These are phyloP conservation scores for Penstemon barbatus DNA, from an alignment of 257 asterid species.

Conservation along the genomic window DNA sequence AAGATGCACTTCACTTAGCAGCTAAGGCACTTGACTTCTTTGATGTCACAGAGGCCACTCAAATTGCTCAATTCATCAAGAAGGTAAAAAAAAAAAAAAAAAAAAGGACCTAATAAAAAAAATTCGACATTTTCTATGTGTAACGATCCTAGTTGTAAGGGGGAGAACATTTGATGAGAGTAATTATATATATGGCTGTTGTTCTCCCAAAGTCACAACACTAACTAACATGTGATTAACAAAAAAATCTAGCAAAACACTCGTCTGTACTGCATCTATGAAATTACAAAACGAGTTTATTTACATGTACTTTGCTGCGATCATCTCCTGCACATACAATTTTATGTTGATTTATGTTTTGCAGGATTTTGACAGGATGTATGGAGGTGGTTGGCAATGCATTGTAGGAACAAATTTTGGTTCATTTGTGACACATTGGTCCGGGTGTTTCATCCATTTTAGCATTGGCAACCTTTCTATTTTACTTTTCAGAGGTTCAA, in stretches of 20 bases:
- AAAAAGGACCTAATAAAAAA: neutral
- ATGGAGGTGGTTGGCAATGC: conserved; percentile 90
- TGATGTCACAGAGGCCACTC: conserved; percentile 82
- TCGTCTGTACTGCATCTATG: too few species aligned
- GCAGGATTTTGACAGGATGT: conserved; percentile 67
- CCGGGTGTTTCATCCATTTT: conserved; percentile 78
- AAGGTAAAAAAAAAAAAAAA: conserved; percentile 37
- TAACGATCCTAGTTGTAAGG: too few species aligned
- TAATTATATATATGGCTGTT: too few species aligned
- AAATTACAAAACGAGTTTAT: too few species aligned
- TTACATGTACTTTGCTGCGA: too few species aligned
- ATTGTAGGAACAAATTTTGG: conserved; percentile 91
- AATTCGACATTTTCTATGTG: too few species aligned
- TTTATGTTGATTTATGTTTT: neutral
- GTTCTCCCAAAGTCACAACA: too few species aligned
- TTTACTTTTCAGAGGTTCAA: conserved; percentile 72
- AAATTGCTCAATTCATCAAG: conserved; percentile 75
- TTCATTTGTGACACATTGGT: conserved; percentile 87
- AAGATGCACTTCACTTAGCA: conserved; percentile 51
- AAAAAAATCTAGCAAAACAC: too few species aligned
- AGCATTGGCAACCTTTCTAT: conserved; percentile 67
- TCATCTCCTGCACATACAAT: too few species aligned
- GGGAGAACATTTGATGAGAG: too few species aligned
- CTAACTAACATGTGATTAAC: too few species aligned
- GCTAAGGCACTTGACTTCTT: conserved; percentile 74